Base-by-base conservation (phyloP, 2,329 filamentous ascomycete genomes). In the Rutstroemia sydowiana region DNA sequence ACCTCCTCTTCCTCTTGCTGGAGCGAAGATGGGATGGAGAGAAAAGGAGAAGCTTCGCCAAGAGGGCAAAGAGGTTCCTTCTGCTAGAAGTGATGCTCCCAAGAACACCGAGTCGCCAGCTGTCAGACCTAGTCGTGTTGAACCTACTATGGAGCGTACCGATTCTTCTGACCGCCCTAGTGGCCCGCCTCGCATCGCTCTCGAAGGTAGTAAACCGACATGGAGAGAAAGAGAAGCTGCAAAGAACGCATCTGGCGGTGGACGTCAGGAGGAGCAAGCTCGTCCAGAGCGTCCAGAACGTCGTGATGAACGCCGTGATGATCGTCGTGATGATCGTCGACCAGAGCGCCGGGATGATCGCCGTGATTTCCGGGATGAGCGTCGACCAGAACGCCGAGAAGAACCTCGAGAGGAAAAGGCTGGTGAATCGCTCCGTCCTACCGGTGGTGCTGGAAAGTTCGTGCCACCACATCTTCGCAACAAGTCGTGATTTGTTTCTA, bases 141-240 rank as follows among this genome's bases (percentile, higher is more conserved):
- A 31, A 26, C 30, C 31, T 26, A n/a, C n/a, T 4, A 11, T 41
- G 37, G 71, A 72, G 54, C 68, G 69, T 21, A 68, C 70, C 43
- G 76, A 75, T 48, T 65, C 62, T 4, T 63, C 56, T 68, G 69
- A 75, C 55, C 66, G 74, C 28, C 70, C 76, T 32, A 52, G 54
- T 43, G 71, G 70, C 11, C 74, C 79, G 53, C 80, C 80, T 30
- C 76, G 78, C 57, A 70, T 84, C 58, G 71, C 74, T 52, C 70
- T 84, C 53, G 69, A 72, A 48, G 72, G 75, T 56, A 70, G 68
- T 57, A 74, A 77, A 61, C 63, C 66, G 55, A 68, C 63, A 40
- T 85, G 81, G 81, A 78, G 81, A 70, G 81, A 84, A 16, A 73
- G 79, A 47, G 68, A 78, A 64, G 75, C 76, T 28, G 73, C 74